Evolutionary conservation across 495 filamentous ascomycete genomes (phyloP).

Genomic region (Peziza echinospora): DNA sequence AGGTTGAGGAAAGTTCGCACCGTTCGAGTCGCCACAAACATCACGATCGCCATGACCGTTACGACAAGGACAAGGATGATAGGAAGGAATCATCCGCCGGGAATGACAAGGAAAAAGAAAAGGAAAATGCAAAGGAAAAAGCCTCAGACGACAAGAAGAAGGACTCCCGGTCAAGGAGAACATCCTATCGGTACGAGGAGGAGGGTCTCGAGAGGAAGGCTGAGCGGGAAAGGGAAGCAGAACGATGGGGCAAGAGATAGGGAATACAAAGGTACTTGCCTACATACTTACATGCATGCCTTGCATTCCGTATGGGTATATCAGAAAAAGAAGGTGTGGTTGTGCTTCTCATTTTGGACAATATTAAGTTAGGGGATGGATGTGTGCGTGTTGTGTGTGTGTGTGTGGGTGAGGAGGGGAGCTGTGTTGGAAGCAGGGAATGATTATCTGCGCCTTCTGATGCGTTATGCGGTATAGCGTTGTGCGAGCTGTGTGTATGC

Average conservation of each 20-base stretch:
- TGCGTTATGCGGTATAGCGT: no score
- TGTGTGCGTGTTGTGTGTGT: no score
- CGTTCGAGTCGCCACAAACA: neutral
- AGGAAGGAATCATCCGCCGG: no score
- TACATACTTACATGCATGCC: no score
- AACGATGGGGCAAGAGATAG: conserved; percentile 10
- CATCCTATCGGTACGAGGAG: conserved; percentile 19
- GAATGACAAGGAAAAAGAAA: conserved; percentile 5
- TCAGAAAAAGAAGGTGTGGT: no score
- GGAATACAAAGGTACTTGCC: neutral
- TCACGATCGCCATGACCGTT: neutral
- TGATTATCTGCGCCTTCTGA: no score
- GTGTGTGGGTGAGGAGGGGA: no score
- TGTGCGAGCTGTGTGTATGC: no score
- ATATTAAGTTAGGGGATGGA: no score
- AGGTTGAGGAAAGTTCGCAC: neutral
- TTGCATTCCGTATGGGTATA: no score
- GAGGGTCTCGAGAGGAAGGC: conserved; percentile 18
- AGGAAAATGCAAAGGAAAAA: conserved; percentile 7
- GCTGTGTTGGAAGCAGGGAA: no score
- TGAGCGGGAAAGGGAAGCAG: conserved; percentile 18
- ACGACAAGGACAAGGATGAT: neutral
- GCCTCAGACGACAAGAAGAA: conserved; percentile 7
- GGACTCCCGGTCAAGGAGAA: conserved; percentile 13
- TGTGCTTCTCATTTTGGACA: no score